Percentiles rank a stretch among this genome's conserved stretches.
These are phyloP conservation scores for Citrus hindsii DNA, from an alignment of 345 rosid genomes.

Conservation along the genomic window DNA sequence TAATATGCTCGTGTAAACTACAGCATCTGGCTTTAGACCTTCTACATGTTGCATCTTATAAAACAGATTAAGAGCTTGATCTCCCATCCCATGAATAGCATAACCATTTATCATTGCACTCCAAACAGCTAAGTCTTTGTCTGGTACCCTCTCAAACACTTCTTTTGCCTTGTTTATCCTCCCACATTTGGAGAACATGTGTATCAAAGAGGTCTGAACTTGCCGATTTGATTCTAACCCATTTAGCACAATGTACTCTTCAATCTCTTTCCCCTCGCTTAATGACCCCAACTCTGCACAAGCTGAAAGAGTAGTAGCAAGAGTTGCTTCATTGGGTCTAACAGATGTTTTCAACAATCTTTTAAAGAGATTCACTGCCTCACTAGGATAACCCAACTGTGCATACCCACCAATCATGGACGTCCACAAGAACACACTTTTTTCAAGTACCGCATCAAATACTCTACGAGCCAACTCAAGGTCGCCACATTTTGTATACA, in stretches of 20 bases:
- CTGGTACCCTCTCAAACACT: slow-evolving; percentile 12
- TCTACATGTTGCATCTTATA: slow-evolving; percentile 18
- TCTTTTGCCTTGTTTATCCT: slow-evolving; percentile 20
- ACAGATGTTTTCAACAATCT: slow-evolving; percentile 17
- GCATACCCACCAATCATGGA: slow-evolving; percentile 22
- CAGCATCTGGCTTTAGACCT: slow-evolving; percentile 21
- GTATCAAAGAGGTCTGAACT: slow-evolving; percentile 31
- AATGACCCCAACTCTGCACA: slow-evolving; percentile 26
- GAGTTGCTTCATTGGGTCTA: slow-evolving; percentile 26
- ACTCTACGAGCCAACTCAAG: slow-evolving; percentile 22
- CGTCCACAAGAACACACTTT: slow-evolving; percentile 27
- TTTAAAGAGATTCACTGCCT: slow-evolving; percentile 22
- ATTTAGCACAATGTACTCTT: slow-evolving; percentile 12
- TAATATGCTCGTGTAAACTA: slow-evolving; percentile 21
- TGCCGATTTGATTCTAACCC: slow-evolving; percentile 14
- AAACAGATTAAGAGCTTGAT: slow-evolving; percentile 22
- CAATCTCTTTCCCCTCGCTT: slow-evolving; percentile 17
- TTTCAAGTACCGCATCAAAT: slow-evolving; percentile 15
- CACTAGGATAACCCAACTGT: slow-evolving; percentile 17
- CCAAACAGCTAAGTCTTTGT: slow-evolving; percentile 24
- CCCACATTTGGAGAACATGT: slow-evolving; percentile 30
- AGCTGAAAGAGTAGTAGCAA: slow-evolving; percentile 25
- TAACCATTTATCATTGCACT: slow-evolving; percentile 29
- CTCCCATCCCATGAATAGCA: slow-evolving; percentile 30
- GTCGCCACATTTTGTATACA: slow-evolving; percentile 30